These are phyloP conservation scores for Microascus cirrosus DNA, from an alignment of 2,329 filamentous ascomycete genomes.

Conservation along the genomic window DNA sequence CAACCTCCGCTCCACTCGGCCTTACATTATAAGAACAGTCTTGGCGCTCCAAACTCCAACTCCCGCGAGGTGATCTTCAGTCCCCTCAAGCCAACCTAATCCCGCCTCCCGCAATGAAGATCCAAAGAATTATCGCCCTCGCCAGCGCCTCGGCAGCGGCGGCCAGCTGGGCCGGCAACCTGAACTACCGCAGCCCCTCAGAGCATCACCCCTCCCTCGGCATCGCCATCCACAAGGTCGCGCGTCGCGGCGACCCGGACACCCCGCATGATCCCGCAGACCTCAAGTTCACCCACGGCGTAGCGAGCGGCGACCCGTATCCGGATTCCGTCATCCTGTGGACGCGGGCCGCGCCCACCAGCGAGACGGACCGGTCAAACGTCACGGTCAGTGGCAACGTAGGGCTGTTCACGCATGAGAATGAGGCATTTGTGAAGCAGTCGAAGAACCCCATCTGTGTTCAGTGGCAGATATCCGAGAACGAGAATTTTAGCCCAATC, in stretches of 20 bases:
- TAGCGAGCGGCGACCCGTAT: conserved; percentile 35
- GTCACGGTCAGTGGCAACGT: conserved; percentile 29
- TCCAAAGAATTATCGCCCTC: neutral
- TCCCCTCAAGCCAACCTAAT: neutral
- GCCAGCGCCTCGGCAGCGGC: neutral
- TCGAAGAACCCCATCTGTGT: conserved; percentile 50
- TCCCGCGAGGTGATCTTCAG: too few relatives aligned
- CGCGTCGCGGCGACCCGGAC: conserved; percentile 35
- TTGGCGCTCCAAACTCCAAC: too few relatives aligned
- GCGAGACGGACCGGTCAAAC: conserved; percentile 33
- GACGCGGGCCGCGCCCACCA: conserved; percentile 33
- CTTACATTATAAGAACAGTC: too few relatives aligned
- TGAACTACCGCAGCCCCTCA: conserved; percentile 60
- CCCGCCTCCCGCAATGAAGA: neutral
- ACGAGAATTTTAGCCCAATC: conserved; percentile 30
- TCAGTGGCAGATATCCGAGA: conserved; percentile 47
- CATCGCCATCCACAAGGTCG: conserved; percentile 51
- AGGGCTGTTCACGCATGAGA: conserved; percentile 34
- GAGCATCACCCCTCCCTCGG: conserved; percentile 51
- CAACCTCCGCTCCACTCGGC: too few relatives aligned
- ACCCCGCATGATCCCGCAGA: conserved; percentile 28
- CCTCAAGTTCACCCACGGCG: conserved; percentile 56
- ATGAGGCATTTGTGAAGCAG: conserved; percentile 29
- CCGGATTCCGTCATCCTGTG: conserved; percentile 48
- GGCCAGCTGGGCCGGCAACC: conserved; percentile 28